Evolutionary conservation across 352 stramenopile genomes (phyloP), one percentile per base, ranked within the genome.

Genomic region (Blastocystis sp.): DNA sequence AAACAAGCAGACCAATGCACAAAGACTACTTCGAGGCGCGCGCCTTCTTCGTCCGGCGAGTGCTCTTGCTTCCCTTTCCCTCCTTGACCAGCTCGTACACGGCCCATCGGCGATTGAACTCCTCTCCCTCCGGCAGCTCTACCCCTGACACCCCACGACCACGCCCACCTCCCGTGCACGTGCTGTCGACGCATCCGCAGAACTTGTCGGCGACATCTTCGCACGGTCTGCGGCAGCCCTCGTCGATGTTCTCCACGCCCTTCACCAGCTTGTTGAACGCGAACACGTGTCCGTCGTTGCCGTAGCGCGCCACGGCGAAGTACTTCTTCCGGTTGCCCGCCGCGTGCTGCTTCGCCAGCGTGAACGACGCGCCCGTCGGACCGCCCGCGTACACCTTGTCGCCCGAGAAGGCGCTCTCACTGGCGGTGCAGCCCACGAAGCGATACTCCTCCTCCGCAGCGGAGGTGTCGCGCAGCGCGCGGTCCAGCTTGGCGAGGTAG

Each of bases 21-120:
- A 66, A 9, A 84, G 59, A 54, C 54, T 28, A 84, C 34, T 69
- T 68, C 19, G 38, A 1, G 9, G 3, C 0, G 24, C 60, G 57
- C 28, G 42, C 10, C 19, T 79, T 79, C 69, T 79, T 79, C 60
- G 40, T 43, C 14, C 48, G 14, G 24, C 52, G 45, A 28, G 21
- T 11, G 28, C 42, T 64, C 54, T 40, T 59, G 10, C n/a, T 54
- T 1, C 14, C 21, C 54, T 69, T 88, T 6, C 19, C 40, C 24
- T 74, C 48, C n/a, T 40, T 38, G n/a, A 76, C 45, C 43, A 62
- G 24, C 89, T 95, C 93, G 91, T 95, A 96, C 89, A 96, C 91
- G 79, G 93, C 93, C 93, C 93, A 96, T 71, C 93, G 93, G 76
- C 93, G 93, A 91, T 95, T 95, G 91, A 95, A 93, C 89, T 95